Conservation (phyloP, 257 asterid species). For the Euphrasia confusa region DNA sequence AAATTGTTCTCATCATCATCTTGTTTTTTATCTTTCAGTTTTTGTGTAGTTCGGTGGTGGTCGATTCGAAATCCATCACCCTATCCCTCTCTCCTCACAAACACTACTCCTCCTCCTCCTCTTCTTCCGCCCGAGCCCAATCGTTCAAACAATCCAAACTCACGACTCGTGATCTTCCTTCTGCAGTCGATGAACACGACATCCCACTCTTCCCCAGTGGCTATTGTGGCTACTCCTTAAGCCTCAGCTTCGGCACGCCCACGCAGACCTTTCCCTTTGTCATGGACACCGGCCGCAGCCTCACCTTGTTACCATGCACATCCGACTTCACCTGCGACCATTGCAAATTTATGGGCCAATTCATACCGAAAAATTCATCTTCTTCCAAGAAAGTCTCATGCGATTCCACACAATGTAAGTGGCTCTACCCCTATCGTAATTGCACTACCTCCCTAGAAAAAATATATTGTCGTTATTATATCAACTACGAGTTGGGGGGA, state of each 20-base stretch:
- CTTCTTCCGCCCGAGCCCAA: conserved; percentile 22
- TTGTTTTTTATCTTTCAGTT: too few species aligned
- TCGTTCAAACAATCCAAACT: neutral
- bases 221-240: conserved; percentile 32
- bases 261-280: conserved; percentile 32
- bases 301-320: conserved; percentile 43
- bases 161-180: too few species aligned
- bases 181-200: too few species aligned
- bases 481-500: too few species aligned
- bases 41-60: too few species aligned
- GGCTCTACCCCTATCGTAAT: conserved; percentile 13
- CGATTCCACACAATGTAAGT: conserved; percentile 25
- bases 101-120: conserved; percentile 13
- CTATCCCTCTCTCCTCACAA: conserved; percentile 17
- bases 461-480: too few species aligned
- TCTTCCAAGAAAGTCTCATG: conserved; percentile 31
- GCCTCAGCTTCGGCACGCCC: conserved; percentile 41
- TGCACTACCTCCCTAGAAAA: too few species aligned
- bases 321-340: conserved; percentile 20
- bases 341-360: conserved; percentile 28
- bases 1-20: too few species aligned
- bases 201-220: conserved; percentile 24
- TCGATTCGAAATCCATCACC: neutral
- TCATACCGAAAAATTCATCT: conserved; percentile 28
- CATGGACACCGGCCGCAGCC: conserved; percentile 45